phyloP scores from a whole-genome alignment of 2,329 filamentous ascomycete genomes.

The Alternaria arborescens region DNA sequence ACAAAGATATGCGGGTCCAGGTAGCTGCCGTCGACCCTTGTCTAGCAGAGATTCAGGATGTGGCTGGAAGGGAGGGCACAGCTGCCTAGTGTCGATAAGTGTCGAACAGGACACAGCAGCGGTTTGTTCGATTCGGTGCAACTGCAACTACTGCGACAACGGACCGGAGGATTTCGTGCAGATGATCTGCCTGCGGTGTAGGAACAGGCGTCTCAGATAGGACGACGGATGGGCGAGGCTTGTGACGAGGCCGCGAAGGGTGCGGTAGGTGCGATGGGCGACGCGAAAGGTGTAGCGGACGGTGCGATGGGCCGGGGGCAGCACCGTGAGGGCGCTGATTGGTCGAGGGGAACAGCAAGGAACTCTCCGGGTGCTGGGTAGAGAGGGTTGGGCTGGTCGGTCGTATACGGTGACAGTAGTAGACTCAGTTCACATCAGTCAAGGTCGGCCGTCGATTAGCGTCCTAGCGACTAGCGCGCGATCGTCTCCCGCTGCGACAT shows the following conservation, averaged over 20 bases:
- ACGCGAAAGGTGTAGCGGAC: slow-evolving; percentile 3
- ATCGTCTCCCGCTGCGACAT: slow-evolving; percentile 31
- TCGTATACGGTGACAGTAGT: neutral
- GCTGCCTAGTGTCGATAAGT: slow-evolving; percentile 18
- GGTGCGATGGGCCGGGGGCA: slow-evolving; percentile 13
- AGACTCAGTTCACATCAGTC: neutral
- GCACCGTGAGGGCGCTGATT: slow-evolving; percentile 40
- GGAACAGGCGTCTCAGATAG: slow-evolving; percentile 46
- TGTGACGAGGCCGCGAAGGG: slow-evolving; percentile 41
- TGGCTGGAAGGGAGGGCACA: too few relatives aligned
- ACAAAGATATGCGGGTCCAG: slow-evolving; percentile 37
- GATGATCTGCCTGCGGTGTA: slow-evolving; percentile 57
- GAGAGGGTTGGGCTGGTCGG: slow-evolving; percentile 1
- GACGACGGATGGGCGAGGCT: slow-evolving; percentile 44
- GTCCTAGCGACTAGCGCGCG: slow-evolving; percentile 20
- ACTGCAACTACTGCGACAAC: slow-evolving; percentile 33
- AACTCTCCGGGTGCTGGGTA: neutral
- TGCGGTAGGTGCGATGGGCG: slow-evolving; percentile 21
- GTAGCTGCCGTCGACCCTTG: slow-evolving; percentile 25
- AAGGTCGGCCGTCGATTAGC: neutral
- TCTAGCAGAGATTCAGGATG: neutral
- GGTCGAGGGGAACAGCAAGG: slow-evolving; percentile 24
- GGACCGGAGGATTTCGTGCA: slow-evolving; percentile 61
- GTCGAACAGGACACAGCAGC: neutral
- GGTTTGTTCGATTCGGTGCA: slow-evolving; percentile 11